phyloP scores from a whole-genome alignment of 2,329 filamentous ascomycete species.

The Fusarium begoniae region DNA sequence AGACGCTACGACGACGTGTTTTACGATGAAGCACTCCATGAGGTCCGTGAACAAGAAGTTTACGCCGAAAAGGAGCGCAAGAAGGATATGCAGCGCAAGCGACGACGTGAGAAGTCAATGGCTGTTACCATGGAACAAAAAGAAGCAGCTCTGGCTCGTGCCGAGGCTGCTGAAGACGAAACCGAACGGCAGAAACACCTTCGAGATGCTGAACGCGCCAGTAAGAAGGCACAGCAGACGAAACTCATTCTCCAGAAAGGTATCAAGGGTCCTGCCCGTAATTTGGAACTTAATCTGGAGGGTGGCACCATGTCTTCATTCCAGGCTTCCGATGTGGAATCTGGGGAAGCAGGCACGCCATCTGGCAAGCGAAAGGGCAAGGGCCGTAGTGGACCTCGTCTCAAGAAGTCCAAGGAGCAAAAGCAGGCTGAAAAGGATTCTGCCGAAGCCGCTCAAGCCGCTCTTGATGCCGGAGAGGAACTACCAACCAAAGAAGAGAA shows the following conservation, averaged over 20 bases:
- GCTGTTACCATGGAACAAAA: constrained; percentile 92
- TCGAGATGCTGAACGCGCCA: constrained; percentile 86
- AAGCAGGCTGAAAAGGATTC: constrained; percentile 84
- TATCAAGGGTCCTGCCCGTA: constrained; percentile 78
- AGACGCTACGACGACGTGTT: constrained; percentile 79
- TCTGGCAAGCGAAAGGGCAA: constrained; percentile 53
- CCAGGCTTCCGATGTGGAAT: constrained; percentile 70
- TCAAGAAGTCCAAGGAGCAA: constrained; percentile 90
- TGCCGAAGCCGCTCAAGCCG: constrained; percentile 88
- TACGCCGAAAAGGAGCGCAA: constrained; percentile 98
- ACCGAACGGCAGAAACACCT: constrained; percentile 82
- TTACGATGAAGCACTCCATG: constrained; percentile 81
- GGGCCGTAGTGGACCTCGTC: constrained; percentile 70
- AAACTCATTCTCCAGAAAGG: constrained; percentile 88
- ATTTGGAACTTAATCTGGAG: constrained; percentile 81
- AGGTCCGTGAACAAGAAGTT: constrained; percentile 90
- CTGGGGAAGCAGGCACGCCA: constrained; percentile 52
- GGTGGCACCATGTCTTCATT: constrained; percentile 89
- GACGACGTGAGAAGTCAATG: constrained; percentile 94
- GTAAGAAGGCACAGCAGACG: constrained; percentile 92
- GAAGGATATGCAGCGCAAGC: constrained; percentile 99
- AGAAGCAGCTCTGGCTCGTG: constrained; percentile 81
- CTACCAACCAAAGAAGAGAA: constrained; percentile 66
- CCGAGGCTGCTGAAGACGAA: constrained; percentile 81
- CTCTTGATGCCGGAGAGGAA: constrained; percentile 80